Conservation (phyloP, 225 moss, liverwort and hornwort species). For the Lunularia cruciata region DNA sequence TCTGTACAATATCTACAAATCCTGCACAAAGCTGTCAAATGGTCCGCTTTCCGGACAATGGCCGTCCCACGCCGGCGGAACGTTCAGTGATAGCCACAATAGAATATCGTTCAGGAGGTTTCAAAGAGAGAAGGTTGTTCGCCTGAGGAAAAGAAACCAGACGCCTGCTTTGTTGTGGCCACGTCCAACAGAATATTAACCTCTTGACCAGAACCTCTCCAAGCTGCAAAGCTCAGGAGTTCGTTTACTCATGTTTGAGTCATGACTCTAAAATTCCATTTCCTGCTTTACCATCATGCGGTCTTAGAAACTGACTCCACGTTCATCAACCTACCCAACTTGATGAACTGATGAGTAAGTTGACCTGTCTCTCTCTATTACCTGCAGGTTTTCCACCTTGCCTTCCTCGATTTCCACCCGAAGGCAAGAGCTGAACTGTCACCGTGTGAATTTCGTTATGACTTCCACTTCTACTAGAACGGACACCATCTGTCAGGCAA, state of each 20-base stretch:
- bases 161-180: background rate
- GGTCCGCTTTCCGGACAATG: no score
- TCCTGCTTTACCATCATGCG: background rate
- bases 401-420: background rate
- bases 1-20: conserved; percentile 13
- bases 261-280: no score
- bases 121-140: background rate
- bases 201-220: background rate
- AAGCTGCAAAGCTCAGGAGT: background rate
- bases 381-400: background rate
- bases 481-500: conserved; percentile 70
- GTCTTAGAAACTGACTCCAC: background rate
- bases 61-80: background rate
- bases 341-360: no score
- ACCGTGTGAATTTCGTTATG: conserved; percentile 16
- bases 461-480: conserved; percentile 59
- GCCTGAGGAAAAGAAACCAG: background rate
- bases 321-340: background rate
- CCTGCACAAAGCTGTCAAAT: background rate
- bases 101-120: background rate
- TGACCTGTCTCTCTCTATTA: background rate
- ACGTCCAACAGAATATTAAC: background rate
- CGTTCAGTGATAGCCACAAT: background rate
- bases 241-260: no score
- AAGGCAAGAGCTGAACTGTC: background rate